Conservation (phyloP, 176 grass and related monocot species). For the Carex cristatella region DNA sequence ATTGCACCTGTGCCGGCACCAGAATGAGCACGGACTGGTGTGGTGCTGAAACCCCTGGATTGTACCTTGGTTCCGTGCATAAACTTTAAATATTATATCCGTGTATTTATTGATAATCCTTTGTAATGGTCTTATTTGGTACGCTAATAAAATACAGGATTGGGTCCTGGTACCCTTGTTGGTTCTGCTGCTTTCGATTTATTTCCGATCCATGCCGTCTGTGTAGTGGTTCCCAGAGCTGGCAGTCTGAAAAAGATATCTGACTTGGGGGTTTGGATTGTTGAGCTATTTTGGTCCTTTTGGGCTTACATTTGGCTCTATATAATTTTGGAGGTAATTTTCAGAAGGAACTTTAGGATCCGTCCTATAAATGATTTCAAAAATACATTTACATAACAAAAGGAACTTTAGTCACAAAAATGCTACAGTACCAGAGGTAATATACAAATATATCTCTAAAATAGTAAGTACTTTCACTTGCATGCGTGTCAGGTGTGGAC, state of each 20-base stretch:
- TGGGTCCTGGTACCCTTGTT: slow-evolving; percentile 80
- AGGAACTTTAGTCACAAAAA: background rate
- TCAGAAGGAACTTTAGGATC: background rate
- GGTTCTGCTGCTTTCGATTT: slow-evolving; percentile 91
- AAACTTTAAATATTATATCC: background rate
- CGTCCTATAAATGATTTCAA: background rate
- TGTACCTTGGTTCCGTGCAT: background rate
- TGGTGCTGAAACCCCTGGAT: background rate
- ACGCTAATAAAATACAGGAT: slow-evolving; percentile 34
- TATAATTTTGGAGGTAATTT: slow-evolving; percentile 78
- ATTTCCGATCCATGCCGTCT: slow-evolving; percentile 83
- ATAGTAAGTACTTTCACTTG: slow-evolving; percentile 7
- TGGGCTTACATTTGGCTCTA: slow-evolving; percentile 92
- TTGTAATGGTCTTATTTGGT: slow-evolving; percentile 6
- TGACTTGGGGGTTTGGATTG: slow-evolving; percentile 79
- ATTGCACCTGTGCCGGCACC: background rate
- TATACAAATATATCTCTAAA: background rate
- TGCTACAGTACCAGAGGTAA: background rate
- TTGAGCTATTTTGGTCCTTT: slow-evolving; percentile 83
- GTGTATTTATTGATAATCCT: background rate
- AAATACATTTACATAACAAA: background rate
- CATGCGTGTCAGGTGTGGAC: slow-evolving; percentile 57
- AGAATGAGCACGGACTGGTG: background rate
- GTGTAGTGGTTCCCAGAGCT: slow-evolving; percentile 65
- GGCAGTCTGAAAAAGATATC: slow-evolving; percentile 86